These are phyloP conservation scores for Gastrodia elata DNA, from an alignment of 106 monocot genomes.

Conservation along the genomic window DNA sequence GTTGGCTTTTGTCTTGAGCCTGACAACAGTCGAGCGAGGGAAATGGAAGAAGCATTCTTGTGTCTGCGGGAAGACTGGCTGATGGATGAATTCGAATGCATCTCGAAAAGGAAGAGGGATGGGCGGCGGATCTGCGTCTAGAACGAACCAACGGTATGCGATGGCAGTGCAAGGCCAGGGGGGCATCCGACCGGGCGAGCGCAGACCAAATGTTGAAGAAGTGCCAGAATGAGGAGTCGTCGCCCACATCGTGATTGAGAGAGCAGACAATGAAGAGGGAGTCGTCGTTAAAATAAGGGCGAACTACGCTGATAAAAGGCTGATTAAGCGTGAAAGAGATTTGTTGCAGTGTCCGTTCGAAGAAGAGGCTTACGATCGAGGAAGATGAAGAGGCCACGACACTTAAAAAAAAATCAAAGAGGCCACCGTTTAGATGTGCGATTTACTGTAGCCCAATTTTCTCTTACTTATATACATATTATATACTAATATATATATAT, in stretches of 20 bases:
- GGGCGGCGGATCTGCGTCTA: background rate
- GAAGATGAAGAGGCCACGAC: no score
- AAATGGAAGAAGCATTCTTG: constrained; percentile 10
- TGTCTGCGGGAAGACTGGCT: background rate
- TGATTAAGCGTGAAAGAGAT: no score
- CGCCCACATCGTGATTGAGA: constrained; percentile 16
- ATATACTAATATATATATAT: no score
- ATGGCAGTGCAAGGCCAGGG: background rate
- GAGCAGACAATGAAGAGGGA: constrained; percentile 16
- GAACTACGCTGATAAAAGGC: constrained; percentile 13
- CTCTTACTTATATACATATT: no score
- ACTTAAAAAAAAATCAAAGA: no score
- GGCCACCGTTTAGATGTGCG: no score
- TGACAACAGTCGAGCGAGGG: background rate
- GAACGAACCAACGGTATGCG: background rate
- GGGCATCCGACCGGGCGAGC: background rate
- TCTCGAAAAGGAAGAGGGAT: background rate
- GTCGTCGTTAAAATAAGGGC: constrained; percentile 16
- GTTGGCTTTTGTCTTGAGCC: background rate
- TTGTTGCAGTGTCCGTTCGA: constrained; percentile 11
- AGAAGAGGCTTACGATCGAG: no score
- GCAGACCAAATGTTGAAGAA: constrained; percentile 25
- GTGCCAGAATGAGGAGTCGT: constrained; percentile 23
- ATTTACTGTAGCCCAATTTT: no score
- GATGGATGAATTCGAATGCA: background rate